A percentile compares a stretch with the other conserved stretches of the same genome.
Conservation (phyloP, 2,329 filamentous ascomycete genomes). For the Beauveria brongniartii region DNA sequence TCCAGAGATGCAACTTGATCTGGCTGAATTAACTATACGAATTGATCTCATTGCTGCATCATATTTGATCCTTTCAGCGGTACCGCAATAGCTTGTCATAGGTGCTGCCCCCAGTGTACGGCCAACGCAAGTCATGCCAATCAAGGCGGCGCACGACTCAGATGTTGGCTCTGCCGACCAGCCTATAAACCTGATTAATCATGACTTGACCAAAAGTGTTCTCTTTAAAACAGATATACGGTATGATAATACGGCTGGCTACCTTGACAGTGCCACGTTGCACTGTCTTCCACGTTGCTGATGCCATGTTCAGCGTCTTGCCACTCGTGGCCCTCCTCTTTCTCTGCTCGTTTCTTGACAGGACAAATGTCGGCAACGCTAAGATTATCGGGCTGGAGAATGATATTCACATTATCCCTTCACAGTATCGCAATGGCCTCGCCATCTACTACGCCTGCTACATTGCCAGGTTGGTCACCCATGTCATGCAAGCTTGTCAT, state of each 20-base stretch:
- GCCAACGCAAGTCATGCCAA: constrained; percentile 10
- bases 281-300: not conserved
- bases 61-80: no score
- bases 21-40: not conserved
- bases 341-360: constrained; percentile 56
- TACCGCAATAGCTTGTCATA: not conserved
- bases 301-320: constrained; percentile 40
- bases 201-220: constrained; percentile 17
- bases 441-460: constrained; percentile 60
- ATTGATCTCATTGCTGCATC: not conserved
- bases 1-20: not conserved
- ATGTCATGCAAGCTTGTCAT: not conserved
- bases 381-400: constrained; percentile 54
- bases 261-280: not conserved
- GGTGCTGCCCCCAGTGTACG: not conserved
- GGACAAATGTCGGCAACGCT: constrained; percentile 67
- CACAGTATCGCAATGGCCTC: constrained; percentile 57
- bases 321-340: constrained; percentile 57
- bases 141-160: constrained; percentile 16
- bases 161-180: constrained; percentile 13
- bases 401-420: constrained; percentile 48
- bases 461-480: constrained; percentile 37
- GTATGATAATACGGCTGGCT: not conserved
- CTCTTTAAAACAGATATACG: constrained; percentile 23
- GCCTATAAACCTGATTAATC: not conserved